Conservation (phyloP, 192 early-diverging fungal genomes). For the Phlyctochytrium planicorne region DNA sequence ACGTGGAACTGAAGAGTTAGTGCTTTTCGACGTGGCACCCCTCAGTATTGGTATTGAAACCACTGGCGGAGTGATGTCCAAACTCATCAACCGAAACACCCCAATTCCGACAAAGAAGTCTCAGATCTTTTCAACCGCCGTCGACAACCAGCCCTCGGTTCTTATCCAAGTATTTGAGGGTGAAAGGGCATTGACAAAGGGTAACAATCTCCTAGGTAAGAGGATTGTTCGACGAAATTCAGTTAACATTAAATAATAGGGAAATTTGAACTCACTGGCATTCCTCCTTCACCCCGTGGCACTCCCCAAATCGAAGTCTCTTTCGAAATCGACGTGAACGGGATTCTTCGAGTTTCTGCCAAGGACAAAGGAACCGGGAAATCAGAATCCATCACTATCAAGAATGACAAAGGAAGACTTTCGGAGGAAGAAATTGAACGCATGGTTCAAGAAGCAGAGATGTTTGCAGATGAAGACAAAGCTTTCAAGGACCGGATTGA, state of each 20-base stretch:
- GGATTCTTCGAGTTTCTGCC: conserved; percentile 90
- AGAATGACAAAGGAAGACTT: conserved; percentile 95
- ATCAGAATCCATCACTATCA: conserved; percentile 94
- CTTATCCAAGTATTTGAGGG: conserved; percentile 95
- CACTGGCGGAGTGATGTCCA: conserved; percentile 94
- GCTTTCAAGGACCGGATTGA: conserved; percentile 81
- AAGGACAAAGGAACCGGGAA: conserved; percentile 96
- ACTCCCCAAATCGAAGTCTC: conserved; percentile 97
- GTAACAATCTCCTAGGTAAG: conserved; percentile 96
- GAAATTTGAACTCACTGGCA: conserved; percentile 94
- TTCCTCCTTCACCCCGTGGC: conserved; percentile 93
- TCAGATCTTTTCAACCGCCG: conserved; percentile 92
- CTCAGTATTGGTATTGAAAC: conserved; percentile 94
- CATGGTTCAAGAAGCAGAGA: conserved; percentile 94
- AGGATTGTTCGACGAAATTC: conserved; percentile 75
- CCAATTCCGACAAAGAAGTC: conserved; percentile 92
- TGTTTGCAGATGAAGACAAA: conserved; percentile 89
- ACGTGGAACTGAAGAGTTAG: conserved; percentile 75
- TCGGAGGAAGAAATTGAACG: conserved; percentile 95
- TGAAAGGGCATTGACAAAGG: conserved; percentile 87
- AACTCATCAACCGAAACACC: conserved; percentile 91
- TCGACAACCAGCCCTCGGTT: conserved; percentile 95
- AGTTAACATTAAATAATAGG: conserved; percentile 29
- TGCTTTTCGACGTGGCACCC: conserved; percentile 88
- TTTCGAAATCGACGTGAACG: conserved; percentile 94